phyloP scores from a whole-genome alignment of 257 asterid genomes.

The Misopates orontium region DNA sequence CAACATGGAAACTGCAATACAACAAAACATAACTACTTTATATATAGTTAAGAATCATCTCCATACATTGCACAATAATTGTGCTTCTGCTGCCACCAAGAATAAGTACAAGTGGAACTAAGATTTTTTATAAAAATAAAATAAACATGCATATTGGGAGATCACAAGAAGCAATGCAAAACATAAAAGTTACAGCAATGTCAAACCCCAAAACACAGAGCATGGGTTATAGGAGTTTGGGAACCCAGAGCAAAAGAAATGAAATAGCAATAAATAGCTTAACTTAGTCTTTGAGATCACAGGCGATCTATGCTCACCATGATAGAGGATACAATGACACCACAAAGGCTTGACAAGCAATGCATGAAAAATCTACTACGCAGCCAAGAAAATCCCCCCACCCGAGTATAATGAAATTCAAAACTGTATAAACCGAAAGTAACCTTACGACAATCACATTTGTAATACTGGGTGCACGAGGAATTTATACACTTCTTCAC shows the following conservation, averaged over 20 bases:
- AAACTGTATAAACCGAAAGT: slow-evolving; percentile 4
- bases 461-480: too few species aligned
- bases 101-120: too few species aligned
- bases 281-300: neutral
- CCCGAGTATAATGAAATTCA: slow-evolving; percentile 13
- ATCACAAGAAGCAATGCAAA: too few species aligned
- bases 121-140: neutral
- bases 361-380: slow-evolving; percentile 16
- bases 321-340: slow-evolving; percentile 5
- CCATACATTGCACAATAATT: slow-evolving; percentile 1
- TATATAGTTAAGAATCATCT: slow-evolving; percentile 7
- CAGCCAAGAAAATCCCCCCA: slow-evolving; percentile 16
- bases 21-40: neutral
- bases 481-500: too few species aligned
- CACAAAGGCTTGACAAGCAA: neutral
- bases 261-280: too few species aligned
- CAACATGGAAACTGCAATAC: slow-evolving; percentile 5
- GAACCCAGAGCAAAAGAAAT: slow-evolving; percentile 3
- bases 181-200: neutral
- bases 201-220: neutral
- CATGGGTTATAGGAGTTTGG: neutral
- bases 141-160: neutral
- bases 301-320: neutral
- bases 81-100: slow-evolving; percentile 2
- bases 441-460: too few species aligned